Evolutionary conservation across 208 protist species (phyloP), one percentile per base, ranked within the genome.

Genomic region (Naegleria fowleri): DNA sequence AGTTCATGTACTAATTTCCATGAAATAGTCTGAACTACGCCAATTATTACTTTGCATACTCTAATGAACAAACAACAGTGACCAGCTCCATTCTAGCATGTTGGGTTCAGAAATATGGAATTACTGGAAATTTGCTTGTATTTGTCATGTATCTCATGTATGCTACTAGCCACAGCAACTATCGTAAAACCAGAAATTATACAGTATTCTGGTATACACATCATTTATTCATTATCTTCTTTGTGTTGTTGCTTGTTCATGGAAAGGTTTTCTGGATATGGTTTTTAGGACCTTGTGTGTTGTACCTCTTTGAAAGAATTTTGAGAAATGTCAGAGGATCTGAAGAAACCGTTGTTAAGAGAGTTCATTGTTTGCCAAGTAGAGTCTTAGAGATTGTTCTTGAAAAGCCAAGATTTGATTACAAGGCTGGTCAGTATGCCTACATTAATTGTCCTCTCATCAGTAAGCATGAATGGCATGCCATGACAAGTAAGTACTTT

Each of bases 181-280:
- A 95, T 51, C 83, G 95, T 29, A 87, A 93, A 55, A 90, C 91
- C 0, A 90, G 51, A 11, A 93, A 95, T 91, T 97, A 96, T 90
- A 94, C 96, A 84, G 83, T 94, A 33, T 97, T 97, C 92, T 97
- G 95, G 95, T 96, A 94, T 83, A 95, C 93, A 33, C 95, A 97
- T 90, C 95, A 96, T 75, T 91, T 97, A 16, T 97, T 96, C 89
- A 83, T 96, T 36, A 48, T 96, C 29, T 96, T 95, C 86, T 95
- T 93, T 91, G 92, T 75, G 38, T 88, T 94, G 11, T 79, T 96
- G 19, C 25, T 93, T 19, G 88, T 92, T 15, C 95, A 97, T 90
- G 95, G 95, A 48, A 90, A 89, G 43, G n/a, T 22, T 13, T 91
- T 91, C 29, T 93, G 92, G 92, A 92, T 92, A 6, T 93, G 92